Evolutionary conservation across 495 filamentous ascomycete genomes (phyloP).

Genomic region (Aspergillus baeticus): DNA sequence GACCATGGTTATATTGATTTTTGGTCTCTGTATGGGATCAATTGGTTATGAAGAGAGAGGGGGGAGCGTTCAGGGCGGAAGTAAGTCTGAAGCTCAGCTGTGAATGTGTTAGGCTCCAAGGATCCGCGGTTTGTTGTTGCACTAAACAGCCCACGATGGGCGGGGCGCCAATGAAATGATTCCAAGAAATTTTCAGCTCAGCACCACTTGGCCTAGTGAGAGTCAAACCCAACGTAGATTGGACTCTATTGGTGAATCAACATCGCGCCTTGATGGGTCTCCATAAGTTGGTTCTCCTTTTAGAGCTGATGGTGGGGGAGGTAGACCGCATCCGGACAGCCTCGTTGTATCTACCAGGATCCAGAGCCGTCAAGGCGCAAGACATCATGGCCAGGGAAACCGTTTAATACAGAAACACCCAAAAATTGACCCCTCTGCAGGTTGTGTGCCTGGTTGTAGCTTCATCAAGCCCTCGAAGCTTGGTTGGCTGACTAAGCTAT

Average conservation of each 20-base stretch:
- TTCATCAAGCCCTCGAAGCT: not conserved
- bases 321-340: not conserved
- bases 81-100: not conserved
- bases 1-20: conserved; percentile 30
- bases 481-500: not conserved
- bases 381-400: too few species aligned
- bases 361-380: not conserved
- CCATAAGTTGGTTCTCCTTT: not conserved
- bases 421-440: too few species aligned
- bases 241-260: not conserved
- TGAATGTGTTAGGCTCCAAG: not conserved
- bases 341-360: not conserved
- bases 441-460: too few species aligned
- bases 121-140: conserved; percentile 5
- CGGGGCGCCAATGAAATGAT: conserved; percentile 8
- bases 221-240: not conserved
- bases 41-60: not conserved
- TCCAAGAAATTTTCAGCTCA: not conserved
- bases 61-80: not conserved
- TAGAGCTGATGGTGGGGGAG: not conserved
- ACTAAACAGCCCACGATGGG: conserved; percentile 10
- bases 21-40: not conserved
- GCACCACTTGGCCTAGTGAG: not conserved
- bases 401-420: too few species aligned
- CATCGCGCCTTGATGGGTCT: not conserved